Percentiles rank a stretch among this genome's conserved stretches.
These are phyloP conservation scores for Aspergillus hancockii DNA, from an alignment of 495 filamentous ascomycete species.

Conservation along the genomic window DNA sequence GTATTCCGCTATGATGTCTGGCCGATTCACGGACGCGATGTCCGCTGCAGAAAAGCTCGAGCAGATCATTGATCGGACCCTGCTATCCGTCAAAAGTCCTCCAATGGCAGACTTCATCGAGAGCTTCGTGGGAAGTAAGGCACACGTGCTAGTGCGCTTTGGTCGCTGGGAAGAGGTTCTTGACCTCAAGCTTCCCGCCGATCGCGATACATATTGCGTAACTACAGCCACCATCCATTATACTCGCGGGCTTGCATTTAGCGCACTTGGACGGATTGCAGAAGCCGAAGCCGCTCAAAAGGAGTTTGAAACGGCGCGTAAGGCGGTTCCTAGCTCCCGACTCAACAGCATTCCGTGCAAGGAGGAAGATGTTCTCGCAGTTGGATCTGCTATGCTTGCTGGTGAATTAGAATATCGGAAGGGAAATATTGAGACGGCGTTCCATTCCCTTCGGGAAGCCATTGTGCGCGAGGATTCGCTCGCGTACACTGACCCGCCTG, in stretches of 20 bases:
- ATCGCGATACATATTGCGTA: conserved; percentile 53
- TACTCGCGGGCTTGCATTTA: conserved; percentile 57
- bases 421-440: conserved; percentile 51
- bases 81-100: conserved; percentile 59
- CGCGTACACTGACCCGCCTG: conserved; percentile 69
- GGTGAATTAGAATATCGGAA: conserved; percentile 65
- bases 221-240: conserved; percentile 61
- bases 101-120: conserved; percentile 72
- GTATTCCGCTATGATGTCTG: conserved; percentile 68
- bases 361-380: conserved; percentile 51
- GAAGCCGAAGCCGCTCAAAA: conserved; percentile 43
- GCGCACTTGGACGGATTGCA: conserved; percentile 45
- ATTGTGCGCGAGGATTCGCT: conserved; percentile 56
- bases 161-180: conserved; percentile 61
- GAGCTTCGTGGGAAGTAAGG: conserved; percentile 55
- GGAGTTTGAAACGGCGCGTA: conserved; percentile 44
- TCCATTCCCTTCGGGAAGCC: conserved; percentile 47
- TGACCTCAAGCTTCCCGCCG: conserved; percentile 44
- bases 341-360: conserved; percentile 55
- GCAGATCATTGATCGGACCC: conserved; percentile 50
- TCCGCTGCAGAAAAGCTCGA: conserved; percentile 54
- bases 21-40: conserved; percentile 50
- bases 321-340: conserved; percentile 46
- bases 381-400: conserved; percentile 60
- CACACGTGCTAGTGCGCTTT: conserved; percentile 66